Evolutionary conservation across 2,329 filamentous ascomycete genomes (phyloP).

Genomic region (Trichoderma sp.): DNA sequence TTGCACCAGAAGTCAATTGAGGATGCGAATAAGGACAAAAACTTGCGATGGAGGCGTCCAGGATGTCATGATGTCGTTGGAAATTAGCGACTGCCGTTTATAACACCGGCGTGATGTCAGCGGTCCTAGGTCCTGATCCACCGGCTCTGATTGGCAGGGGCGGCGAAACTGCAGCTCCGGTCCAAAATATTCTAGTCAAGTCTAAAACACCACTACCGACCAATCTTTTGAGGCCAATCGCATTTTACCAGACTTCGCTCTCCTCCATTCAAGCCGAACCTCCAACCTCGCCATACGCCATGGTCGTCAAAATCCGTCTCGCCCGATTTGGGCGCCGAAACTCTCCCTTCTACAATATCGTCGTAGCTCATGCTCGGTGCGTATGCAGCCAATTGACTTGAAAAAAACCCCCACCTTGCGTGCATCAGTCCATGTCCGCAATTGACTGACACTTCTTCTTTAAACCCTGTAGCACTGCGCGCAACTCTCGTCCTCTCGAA

Average conservation of each 20-base stretch:
- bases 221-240: not conserved
- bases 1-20: not conserved
- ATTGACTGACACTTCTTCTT: conserved; percentile 34
- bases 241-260: not conserved
- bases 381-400: not conserved
- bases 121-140: not conserved
- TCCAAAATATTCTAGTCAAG: conserved; percentile 26
- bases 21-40: not conserved
- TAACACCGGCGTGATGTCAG: conserved; percentile 19
- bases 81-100: not conserved
- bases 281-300: conserved; percentile 38
- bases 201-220: not conserved
- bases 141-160: conserved; percentile 34
- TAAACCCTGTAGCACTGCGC: conserved; percentile 60
- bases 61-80: conserved; percentile 21
- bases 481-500: conserved; percentile 87
- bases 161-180: conserved; percentile 42
- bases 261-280: not conserved
- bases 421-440: not conserved
- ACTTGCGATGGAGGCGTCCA: not conserved
- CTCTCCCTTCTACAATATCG: conserved; percentile 95
- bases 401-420: not conserved
- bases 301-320: conserved; percentile 94
- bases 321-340: conserved; percentile 90
- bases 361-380: conserved; percentile 87